phyloP scores from a whole-genome alignment of 495 filamentous ascomycete genomes.

The Penicillium parvum region DNA sequence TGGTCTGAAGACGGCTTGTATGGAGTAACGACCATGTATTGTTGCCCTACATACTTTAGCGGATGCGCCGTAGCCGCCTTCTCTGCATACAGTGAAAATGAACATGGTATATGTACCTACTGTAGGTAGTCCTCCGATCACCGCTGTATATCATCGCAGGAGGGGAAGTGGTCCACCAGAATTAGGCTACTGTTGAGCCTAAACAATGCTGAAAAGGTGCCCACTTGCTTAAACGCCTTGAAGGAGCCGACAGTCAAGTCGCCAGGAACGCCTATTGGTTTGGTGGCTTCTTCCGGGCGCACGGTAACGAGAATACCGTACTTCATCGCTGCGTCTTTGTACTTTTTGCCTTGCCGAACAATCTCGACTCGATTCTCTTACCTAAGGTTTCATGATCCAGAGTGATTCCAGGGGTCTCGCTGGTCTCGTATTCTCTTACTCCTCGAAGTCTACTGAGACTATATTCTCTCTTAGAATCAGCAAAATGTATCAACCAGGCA shows the following conservation, averaged over 20 bases:
- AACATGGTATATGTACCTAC: no score
- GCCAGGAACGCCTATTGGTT: slow-evolving; percentile 11
- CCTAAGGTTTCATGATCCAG: slow-evolving; percentile 11
- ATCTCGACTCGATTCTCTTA: slow-evolving; percentile 8
- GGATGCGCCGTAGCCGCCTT: slow-evolving; percentile 27
- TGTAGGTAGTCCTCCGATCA: no score
- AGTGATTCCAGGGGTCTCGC: background rate
- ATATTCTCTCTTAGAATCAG: no score
- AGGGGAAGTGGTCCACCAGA: no score
- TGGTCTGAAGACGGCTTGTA: no score
- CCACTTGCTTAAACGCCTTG: slow-evolving; percentile 3
- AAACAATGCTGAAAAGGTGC: background rate
- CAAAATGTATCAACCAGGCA: background rate
- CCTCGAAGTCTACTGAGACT: no score
- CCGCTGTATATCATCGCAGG: no score
- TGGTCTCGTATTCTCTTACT: no score
- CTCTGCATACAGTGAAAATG: no score
- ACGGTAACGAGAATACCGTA: slow-evolving; percentile 5
- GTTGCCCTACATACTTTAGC: slow-evolving; percentile 22
- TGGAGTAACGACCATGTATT: slow-evolving; percentile 23
- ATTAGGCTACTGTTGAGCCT: slow-evolving; percentile 2
- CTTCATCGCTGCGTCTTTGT: background rate
- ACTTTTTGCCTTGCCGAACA: slow-evolving; percentile 3
- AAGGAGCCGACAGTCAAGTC: background rate
- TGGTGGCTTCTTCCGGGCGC: slow-evolving; percentile 6